Base-by-base conservation (phyloP, 192 early-diverging fungal species). In the Coemansia sp. region DNA sequence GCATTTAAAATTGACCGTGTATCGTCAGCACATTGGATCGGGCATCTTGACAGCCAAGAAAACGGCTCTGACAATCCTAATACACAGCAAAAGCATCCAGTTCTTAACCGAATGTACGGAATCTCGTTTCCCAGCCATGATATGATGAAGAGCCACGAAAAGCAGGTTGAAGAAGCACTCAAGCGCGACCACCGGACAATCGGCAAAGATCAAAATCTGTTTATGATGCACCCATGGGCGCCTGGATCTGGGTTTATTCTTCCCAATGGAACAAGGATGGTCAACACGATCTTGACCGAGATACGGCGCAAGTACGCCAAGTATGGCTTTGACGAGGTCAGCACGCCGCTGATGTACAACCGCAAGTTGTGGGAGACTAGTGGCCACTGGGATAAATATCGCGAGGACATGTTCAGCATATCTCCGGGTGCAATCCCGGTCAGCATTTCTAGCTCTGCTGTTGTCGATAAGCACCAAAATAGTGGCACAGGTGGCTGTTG, bases 301-400 rank as follows among this genome's bases (percentile, higher is more conserved):
- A 80, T 98, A 53, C 78, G 91, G 24, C 61, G 64, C 7, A 85
- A 95, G 64, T 96, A 96, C 53, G 73, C 75, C 0, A 71, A 80
- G 27, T 90, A 82, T 55, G 92, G 91, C 0, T 95, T 87, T 49
- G 79, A 91, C 12, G 93, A 98, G 71, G 92, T 98, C 24, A 90
- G 90, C 67, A 91, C 93, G 2, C 95, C 95, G 12, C 78, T 94
- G 30, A 84, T 98, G 59, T 98, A 90, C 75, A 93, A 94, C 68
- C 92, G 91, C 67, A 85, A 86, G 55, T 67, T 98, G 40, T 98
- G 95, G 95, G 92, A 92, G 71, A 91, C 82, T 1, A 87, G 85
- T 23, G 95, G 95, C 0, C 95, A 98, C 67, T 98, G 95, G 95
- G 85, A 95, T 55, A 95, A 98, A 63, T 98, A 98, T 66, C 84